Evolutionary conservation across 345 rosid genomes (phyloP), one percentile per base, ranked within the genome.

Genomic region (Gossypium herbaceum): DNA sequence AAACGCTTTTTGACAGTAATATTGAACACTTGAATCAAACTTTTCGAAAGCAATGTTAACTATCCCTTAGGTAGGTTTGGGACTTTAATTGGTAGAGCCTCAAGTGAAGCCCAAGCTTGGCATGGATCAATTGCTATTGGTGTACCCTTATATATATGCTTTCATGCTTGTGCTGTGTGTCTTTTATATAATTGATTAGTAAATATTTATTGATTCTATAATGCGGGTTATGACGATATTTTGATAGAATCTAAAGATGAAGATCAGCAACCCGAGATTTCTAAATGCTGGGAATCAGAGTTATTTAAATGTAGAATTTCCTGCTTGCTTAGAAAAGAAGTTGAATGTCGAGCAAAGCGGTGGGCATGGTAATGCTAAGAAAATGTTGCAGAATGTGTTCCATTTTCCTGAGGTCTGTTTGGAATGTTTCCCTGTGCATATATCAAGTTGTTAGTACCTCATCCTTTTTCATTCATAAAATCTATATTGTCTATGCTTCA

Each of bases 171-270:
- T 48, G 48, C 16, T 27, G 69, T 16, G n/a, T 76, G 24, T 43
- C 57, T 64, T 64, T 62, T 55, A 19, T 61, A 10, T 68, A 44
- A 39, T 8, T 7, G 65, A 73, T 20, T 60, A 16, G 56, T 19
- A 6, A 52, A 70, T 29, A 25, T 25, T 52, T 17, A 9, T 50
- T 52, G 25, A 10, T n/a, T 70, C 15, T 52, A n/a, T 70, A 51
- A 55, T 67, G 19, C n/a, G 73, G 48, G 11, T 72, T 65, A 9
- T 74, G 25, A 67, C 8, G 15, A 57, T 78, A 63, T 76, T 27
- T 78, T 71, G 71, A 68, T 94, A 95, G 99, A 90, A 95, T 78
- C 84, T 95, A 83, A 95, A 93, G 86, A 93, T 95, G 97, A 95
- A 90, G 86, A 83, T 92, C 73, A 89, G 89, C 77, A 84, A 93